Evolutionary conservation across 305 asterid species (phyloP).

Genomic region (Lippia alba): DNA sequence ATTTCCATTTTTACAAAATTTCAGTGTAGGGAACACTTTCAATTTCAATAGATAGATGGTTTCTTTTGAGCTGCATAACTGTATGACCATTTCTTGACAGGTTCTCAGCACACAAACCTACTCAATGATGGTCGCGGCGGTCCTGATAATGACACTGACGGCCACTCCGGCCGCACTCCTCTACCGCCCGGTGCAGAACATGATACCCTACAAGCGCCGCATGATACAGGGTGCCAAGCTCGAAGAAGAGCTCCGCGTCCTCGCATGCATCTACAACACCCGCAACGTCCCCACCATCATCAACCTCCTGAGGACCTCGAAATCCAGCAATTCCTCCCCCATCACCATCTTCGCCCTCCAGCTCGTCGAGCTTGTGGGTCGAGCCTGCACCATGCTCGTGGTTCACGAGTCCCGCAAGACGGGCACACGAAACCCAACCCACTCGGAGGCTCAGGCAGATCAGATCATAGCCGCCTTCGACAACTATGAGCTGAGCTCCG

Average conservation of each 20-base stretch:
- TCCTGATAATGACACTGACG: constrained; percentile 65
- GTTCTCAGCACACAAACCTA: constrained; percentile 58
- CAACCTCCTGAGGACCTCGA: constrained; percentile 74
- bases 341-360: constrained; percentile 77
- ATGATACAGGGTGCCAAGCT: constrained; percentile 70
- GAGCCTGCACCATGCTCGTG: constrained; percentile 76
- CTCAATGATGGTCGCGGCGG: constrained; percentile 69
- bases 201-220: constrained; percentile 67
- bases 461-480: constrained; percentile 75
- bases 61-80: no score
- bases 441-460: constrained; percentile 70
- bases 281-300: constrained; percentile 64
- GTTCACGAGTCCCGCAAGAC: constrained; percentile 60
- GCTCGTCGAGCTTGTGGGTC: constrained; percentile 84
- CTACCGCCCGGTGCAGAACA: constrained; percentile 50
- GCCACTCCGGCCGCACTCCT: constrained; percentile 59
- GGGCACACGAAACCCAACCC: constrained; percentile 66
- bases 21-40: no score
- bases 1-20: no score
- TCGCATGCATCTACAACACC: constrained; percentile 71
- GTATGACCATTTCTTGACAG: constrained; percentile 44
- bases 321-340: constrained; percentile 58
- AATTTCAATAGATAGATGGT: no score
- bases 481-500: constrained; percentile 78
- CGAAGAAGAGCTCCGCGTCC: constrained; percentile 72